Conservation (phyloP, 306 rosid species). For the Lagenaria siceraria region DNA sequence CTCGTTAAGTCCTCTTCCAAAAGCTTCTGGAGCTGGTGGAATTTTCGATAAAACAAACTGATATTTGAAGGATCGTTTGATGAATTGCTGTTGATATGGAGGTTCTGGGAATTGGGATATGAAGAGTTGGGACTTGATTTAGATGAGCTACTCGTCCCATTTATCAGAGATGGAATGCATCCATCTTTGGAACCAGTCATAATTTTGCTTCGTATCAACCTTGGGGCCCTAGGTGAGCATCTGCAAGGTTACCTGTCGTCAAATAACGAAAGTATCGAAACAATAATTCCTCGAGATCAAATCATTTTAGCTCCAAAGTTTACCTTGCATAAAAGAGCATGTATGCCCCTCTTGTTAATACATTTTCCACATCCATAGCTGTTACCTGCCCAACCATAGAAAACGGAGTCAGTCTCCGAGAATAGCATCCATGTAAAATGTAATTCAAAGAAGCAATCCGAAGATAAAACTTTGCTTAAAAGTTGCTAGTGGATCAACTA, state of each 20-base stretch:
- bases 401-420: conserved; percentile 2
- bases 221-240: conserved; percentile 88
- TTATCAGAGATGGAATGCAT: conserved; percentile 25
- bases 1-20: conserved; percentile 74
- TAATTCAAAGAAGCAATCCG: not conserved
- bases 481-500: not conserved
- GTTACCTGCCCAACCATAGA: conserved; percentile 47
- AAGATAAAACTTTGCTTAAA: not conserved
- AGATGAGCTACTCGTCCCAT: conserved; percentile 20
- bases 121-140: conserved; percentile 17
- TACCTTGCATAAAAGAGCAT: conserved; percentile 93
- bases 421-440: not conserved
- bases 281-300: not conserved
- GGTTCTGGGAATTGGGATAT: conserved; percentile 18
- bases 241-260: conserved; percentile 20
- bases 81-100: conserved; percentile 12
- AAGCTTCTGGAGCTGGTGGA: conserved; percentile 34
- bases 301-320: not conserved
- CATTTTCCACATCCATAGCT: conserved; percentile 53
- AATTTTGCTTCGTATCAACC: conserved; percentile 40
- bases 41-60: conserved; percentile 31
- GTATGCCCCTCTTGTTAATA: conserved; percentile 74
- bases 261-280: conserved; percentile 6
- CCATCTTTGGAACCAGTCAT: conserved; percentile 37
- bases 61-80: conserved; percentile 26